Evolutionary conservation across 257 asterid species (phyloP).

Genomic region (Solanum etuberosum): DNA sequence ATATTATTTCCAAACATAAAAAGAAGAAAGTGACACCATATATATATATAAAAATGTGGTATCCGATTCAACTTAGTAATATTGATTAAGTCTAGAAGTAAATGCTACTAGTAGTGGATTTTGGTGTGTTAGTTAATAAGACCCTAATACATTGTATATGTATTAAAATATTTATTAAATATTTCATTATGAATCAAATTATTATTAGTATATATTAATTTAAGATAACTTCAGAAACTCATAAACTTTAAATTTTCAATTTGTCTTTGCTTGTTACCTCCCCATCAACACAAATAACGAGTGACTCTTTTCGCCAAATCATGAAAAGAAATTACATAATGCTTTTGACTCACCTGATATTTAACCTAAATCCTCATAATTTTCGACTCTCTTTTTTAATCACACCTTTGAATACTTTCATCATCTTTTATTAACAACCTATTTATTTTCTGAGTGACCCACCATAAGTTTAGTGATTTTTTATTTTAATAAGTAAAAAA

Average conservation of each 20-base stretch:
- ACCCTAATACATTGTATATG: not conserved
- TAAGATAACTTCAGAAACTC: too few relatives aligned
- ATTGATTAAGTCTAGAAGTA: not conserved
- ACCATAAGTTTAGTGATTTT: not conserved
- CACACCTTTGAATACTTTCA: not conserved
- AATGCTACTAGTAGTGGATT: not conserved
- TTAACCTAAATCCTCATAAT: not conserved
- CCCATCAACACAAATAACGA: not conserved
- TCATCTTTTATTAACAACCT: not conserved
- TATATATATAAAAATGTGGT: not conserved
- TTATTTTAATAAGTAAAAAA: not conserved
- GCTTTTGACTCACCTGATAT: not conserved
- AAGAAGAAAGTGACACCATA: not conserved
- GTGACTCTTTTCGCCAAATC: too few relatives aligned
- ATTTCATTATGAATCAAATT: not conserved
- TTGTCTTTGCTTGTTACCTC: too few relatives aligned
- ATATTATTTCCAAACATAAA: not conserved
- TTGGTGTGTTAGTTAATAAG: not conserved
- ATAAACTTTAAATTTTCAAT: too few relatives aligned
- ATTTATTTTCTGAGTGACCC: not conserved
- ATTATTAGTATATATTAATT: too few relatives aligned
- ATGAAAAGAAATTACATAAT: too few relatives aligned
- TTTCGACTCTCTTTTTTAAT: not conserved
- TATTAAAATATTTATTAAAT: too few relatives aligned
- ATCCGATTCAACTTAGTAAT: not conserved